These are phyloP conservation scores for Candida vartiovaarae DNA, from an alignment of 805 yeast genomes.

Conservation along the genomic window DNA sequence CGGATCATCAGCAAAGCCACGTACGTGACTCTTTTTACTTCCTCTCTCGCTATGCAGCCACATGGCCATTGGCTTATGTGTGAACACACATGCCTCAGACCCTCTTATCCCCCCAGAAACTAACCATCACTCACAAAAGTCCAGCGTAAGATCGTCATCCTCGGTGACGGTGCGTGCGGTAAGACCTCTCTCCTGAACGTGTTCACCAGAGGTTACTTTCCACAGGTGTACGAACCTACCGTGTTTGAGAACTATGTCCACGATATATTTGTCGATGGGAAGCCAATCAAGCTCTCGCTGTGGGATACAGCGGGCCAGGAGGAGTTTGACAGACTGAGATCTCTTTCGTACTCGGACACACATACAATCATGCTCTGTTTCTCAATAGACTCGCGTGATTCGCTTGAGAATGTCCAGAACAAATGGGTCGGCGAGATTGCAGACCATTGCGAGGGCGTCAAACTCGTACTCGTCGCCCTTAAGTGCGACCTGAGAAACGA, in stretches of 20 bases:
- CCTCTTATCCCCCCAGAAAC: neutral
- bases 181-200: slow-evolving; percentile 92
- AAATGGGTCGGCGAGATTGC: slow-evolving; percentile 97
- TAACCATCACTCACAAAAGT: slow-evolving; percentile 29
- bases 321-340: slow-evolving; percentile 90
- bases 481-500: slow-evolving; percentile 85
- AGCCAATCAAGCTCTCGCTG: slow-evolving; percentile 82
- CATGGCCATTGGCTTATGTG: no score
- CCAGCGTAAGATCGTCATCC: slow-evolving; percentile 86
- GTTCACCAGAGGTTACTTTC: slow-evolving; percentile 95
- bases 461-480: slow-evolving; percentile 85
- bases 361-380: slow-evolving; percentile 96
- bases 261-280: slow-evolving; percentile 92
- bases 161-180: slow-evolving; percentile 99
- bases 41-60: neutral
- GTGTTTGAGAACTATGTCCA: slow-evolving; percentile 97
- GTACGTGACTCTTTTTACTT: slow-evolving; percentile 3
- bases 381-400: slow-evolving; percentile 89
- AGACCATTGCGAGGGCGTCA: slow-evolving; percentile 95
- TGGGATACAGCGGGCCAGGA: slow-evolving; percentile 99
- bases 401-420: slow-evolving; percentile 88
- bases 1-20: slow-evolving; percentile 37
- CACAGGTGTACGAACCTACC: slow-evolving; percentile 97
- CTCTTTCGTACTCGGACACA: slow-evolving; percentile 89
- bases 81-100: no score